These are phyloP conservation scores for Dendrobium chrysotoxum DNA, from an alignment of 106 monocot species.

Conservation along the genomic window DNA sequence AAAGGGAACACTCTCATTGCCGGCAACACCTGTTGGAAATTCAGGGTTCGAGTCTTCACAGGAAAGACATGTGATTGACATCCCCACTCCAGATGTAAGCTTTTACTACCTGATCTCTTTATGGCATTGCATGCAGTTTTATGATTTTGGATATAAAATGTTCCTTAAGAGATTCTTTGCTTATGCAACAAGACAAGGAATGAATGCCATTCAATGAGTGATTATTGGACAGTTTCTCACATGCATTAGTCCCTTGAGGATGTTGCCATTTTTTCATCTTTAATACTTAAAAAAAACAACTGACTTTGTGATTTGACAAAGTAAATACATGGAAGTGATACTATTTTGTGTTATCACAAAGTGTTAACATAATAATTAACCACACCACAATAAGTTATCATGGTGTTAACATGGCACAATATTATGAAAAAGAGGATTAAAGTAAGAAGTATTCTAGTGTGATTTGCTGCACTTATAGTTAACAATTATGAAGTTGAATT, in stretches of 20 bases:
- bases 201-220: neutral
- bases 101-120: neutral
- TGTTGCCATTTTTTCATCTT: neutral
- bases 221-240: neutral
- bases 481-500: neutral
- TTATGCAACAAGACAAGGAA: neutral
- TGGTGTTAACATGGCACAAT: neutral
- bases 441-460: neutral
- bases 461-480: neutral
- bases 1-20: conserved; percentile 70
- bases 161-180: neutral
- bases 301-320: neutral
- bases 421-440: neutral
- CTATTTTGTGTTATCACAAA: neutral
- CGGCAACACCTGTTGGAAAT: conserved; percentile 62
- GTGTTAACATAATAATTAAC: neutral
- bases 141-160: neutral
- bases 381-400: neutral
- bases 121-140: neutral
- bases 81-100: conserved; percentile 54
- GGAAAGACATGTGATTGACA: conserved; percentile 53
- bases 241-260: neutral
- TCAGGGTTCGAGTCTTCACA: conserved; percentile 14
- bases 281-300: neutral
- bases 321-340: neutral